Evolutionary conservation across 352 stramenopile genomes (phyloP).

Genomic region (Albugo candida): DNA sequence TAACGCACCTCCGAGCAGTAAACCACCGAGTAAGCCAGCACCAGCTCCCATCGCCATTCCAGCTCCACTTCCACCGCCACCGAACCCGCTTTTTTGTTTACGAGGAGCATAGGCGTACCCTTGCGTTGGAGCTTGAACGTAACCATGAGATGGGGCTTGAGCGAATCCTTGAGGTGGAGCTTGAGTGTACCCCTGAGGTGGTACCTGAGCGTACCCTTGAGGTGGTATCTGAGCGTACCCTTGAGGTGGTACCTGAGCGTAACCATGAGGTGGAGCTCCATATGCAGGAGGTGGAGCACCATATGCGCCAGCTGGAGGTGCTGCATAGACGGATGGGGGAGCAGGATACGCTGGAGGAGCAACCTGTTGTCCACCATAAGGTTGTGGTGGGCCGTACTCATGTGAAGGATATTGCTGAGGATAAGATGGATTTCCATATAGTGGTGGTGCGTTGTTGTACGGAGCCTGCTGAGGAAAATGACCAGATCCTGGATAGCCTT

Average conservation of each 20-base stretch:
- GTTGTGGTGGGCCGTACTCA: slow-evolving; percentile 14
- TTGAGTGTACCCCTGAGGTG: slow-evolving; percentile 14
- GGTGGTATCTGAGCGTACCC: slow-evolving; percentile 15
- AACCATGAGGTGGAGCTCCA: slow-evolving; percentile 5
- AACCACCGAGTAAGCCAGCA: slow-evolving; percentile 44
- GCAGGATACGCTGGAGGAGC: slow-evolving; percentile 1
- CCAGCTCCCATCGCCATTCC: slow-evolving; percentile 51
- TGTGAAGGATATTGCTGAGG: slow-evolving; percentile 9
- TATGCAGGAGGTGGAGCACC: slow-evolving; percentile 8
- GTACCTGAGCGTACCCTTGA: slow-evolving; percentile 16
- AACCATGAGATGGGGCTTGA: slow-evolving; percentile 9
- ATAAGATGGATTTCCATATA: not conserved
- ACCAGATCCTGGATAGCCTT: slow-evolving; percentile 1
- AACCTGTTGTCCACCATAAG: slow-evolving; percentile 6
- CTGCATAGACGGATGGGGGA: slow-evolving; percentile 10
- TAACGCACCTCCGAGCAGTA: slow-evolving; percentile 23
- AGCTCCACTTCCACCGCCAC: slow-evolving; percentile 12
- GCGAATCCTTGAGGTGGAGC: slow-evolving; percentile 9
- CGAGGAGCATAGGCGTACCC: not conserved
- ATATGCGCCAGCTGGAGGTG: slow-evolving; percentile 13
- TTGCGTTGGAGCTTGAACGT: not conserved
- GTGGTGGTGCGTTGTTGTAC: slow-evolving; percentile 1
- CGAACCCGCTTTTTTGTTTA: slow-evolving; percentile 1
- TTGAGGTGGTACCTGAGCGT: slow-evolving; percentile 10
- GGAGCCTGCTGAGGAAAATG: slow-evolving; percentile 2